Evolutionary conservation across 345 rosid species (phyloP), one percentile per base, ranked within the genome.

Genomic region (Gossypium anomalum): DNA sequence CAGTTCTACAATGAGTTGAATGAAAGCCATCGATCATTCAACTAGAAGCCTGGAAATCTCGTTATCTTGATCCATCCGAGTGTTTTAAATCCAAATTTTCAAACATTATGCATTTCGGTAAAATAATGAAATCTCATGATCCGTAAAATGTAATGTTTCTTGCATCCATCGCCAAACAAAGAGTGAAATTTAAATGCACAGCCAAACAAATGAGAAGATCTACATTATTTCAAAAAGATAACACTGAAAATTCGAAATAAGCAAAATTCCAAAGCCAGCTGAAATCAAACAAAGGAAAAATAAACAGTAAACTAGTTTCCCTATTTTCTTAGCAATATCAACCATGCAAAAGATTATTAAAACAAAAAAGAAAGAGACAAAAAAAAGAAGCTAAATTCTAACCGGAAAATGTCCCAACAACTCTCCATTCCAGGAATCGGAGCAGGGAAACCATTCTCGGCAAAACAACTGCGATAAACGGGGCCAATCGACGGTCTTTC

Each of bases 361-460:
- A 57, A 19, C 25, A 22, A 4, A 3, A 0, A 63, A 63, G 13
- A 12, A 9, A 22, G 16, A 58, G 14, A 34, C 38, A 4, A 57
- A 6, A 0, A 15, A 20, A 61, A 9, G 64, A 25, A 70, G 19
- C 97, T 93, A 92, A 87, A 97, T 12, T 3, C 38, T 59, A 13
- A 59, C 63, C 63, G 63, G 63, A 59, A 59, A 25, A 59, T 59
- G 16, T 59, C 63, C 63, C 63, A 59, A 23, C 63, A 59, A 59
- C 63, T 59, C 3, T 25, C 63, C 63, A 59, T 59, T 59, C 63
- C 63, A 59, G 63, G 17, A 59, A 59, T 23, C 34, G 63, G 63
- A 59, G 63, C 38, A 59, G 63, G 63, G 34, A 59, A 59, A 23
- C 63, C 63, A 59, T 59, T 25, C 78, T 87, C 79, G 58, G 98